These are phyloP conservation scores for Schizosaccharomyces octosporus DNA, from an alignment of 805 yeast genomes.

Conservation along the genomic window DNA sequence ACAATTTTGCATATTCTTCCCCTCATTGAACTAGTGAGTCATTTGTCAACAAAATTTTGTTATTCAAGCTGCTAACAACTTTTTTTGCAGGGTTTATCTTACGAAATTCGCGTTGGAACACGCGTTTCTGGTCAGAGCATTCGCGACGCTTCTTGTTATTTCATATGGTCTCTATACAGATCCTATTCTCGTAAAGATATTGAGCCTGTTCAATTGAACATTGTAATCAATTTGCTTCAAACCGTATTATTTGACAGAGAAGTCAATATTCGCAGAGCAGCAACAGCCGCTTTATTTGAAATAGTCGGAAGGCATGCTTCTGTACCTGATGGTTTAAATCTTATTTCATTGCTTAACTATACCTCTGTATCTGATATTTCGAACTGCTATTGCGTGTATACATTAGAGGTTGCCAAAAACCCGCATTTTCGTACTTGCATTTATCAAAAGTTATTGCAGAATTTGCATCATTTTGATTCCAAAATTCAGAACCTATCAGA, in stretches of 20 bases:
- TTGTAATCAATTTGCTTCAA: slow-evolving; percentile 19
- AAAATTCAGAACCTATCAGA: slow-evolving; percentile 22
- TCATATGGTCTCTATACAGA: slow-evolving; percentile 53
- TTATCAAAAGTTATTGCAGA: slow-evolving; percentile 7
- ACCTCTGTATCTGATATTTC: slow-evolving; percentile 21
- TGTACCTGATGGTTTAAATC: slow-evolving; percentile 14
- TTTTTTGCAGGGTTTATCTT: not conserved
- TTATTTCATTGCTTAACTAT: slow-evolving; percentile 38
- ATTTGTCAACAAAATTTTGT: not conserved
- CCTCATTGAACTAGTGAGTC: not conserved
- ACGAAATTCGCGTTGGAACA: slow-evolving; percentile 11
- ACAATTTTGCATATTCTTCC: not conserved
- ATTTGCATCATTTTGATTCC: slow-evolving; percentile 18
- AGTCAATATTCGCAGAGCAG: slow-evolving; percentile 50
- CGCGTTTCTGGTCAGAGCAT: slow-evolving; percentile 38
- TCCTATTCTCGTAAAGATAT: slow-evolving; percentile 3
- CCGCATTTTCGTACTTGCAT: slow-evolving; percentile 3
- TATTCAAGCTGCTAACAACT: not conserved
- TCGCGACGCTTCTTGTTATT: slow-evolving; percentile 65
- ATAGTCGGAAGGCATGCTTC: slow-evolving; percentile 39
- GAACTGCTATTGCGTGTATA: slow-evolving; percentile 18
- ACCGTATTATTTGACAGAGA: slow-evolving; percentile 50
- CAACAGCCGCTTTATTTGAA: slow-evolving; percentile 73
- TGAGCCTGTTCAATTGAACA: not conserved
- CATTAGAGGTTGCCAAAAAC: slow-evolving; percentile 10